Conservation (phyloP, 2,329 filamentous ascomycete genomes). For the Diaporthe helianthi region DNA sequence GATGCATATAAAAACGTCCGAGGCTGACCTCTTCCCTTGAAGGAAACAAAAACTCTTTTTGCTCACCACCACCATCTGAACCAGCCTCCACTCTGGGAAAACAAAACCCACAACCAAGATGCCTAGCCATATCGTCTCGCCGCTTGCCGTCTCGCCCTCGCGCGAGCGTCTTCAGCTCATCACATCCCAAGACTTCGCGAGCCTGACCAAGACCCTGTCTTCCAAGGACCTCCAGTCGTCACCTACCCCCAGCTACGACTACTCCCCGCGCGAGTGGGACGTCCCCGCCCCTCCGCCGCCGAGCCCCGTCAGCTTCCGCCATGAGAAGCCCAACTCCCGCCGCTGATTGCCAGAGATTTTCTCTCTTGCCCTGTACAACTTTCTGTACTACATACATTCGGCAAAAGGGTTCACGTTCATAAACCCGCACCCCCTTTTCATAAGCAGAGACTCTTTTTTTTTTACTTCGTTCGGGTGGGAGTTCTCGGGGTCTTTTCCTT, state of each 20-base stretch:
- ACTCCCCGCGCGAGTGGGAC: conserved; percentile 65
- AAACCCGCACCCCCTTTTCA: not conserved
- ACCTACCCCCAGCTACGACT: conserved; percentile 56
- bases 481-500: conserved; percentile 6
- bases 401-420: not conserved
- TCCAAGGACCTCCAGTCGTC: conserved; percentile 51
- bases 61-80: not conserved
- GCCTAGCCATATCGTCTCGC: conserved; percentile 51
- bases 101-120: conserved; percentile 43
- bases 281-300: conserved; percentile 71
- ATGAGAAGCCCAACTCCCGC: conserved; percentile 28
- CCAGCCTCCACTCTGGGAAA: not conserved
- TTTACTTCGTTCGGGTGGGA: conserved; percentile 19
- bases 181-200: conserved; percentile 59
- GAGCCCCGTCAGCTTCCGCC: conserved; percentile 67
- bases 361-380: not conserved
- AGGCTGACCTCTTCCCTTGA: not conserved
- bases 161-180: conserved; percentile 54
- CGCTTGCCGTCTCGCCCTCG: conserved; percentile 55
- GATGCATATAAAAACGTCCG: not conserved
- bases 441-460: conserved; percentile 5
- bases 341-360: not conserved
- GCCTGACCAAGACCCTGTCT: conserved; percentile 58
- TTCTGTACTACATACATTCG: not conserved
- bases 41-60: not conserved